Evolutionary conservation across 208 protist genomes (phyloP), one percentile per base, ranked within the genome.

Genomic region (Leptomonas seymouri): DNA sequence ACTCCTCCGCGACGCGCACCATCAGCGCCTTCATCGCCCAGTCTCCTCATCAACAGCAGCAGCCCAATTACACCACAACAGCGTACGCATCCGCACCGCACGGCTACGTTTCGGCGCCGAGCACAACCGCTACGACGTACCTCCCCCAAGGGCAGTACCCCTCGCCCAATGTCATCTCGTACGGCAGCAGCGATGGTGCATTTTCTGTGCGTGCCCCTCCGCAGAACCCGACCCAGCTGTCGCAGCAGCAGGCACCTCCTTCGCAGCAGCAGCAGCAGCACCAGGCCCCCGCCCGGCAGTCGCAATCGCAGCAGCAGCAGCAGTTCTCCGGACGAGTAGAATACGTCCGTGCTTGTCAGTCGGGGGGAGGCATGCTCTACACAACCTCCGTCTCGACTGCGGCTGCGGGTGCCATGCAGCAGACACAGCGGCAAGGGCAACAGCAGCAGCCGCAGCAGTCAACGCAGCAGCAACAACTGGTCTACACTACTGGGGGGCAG

Each of bases 401-500:
- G 23, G 9, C 31, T 11, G 59, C 59, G 7, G 61, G 58, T 25
- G 70, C 70, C 11, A 76, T 76, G 70, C 59, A 51, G 31, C 34
- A 41, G 28, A 30, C n/a, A 1, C 64, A 59, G 34, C 62, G 54
- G 15, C 71, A 69, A 45, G 54, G 39, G 34, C 71, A 34, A 41
- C 69, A 50, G 53, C 60, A 36, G 16, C 57, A 51, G 20, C 64
- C 72, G 48, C 73, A 49, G 48, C 60, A 56, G 45, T 21, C 21
- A 42, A 54, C 54, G 41, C 71, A 73, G 36, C 74, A 79, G 42
- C 74, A 74, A 54, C 74, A 74, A 21, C 7, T 77, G 28, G 54
- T 77, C 18, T 77, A 77, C 64, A 54, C 71, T 1, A 42, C 71
- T 5, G 71, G 64, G 28, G 56, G 54, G 14, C 71, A 64, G 20